Evolutionary conservation across 768 basidiomycete species (phyloP).

Genomic region (Thelephora ganbajun): DNA sequence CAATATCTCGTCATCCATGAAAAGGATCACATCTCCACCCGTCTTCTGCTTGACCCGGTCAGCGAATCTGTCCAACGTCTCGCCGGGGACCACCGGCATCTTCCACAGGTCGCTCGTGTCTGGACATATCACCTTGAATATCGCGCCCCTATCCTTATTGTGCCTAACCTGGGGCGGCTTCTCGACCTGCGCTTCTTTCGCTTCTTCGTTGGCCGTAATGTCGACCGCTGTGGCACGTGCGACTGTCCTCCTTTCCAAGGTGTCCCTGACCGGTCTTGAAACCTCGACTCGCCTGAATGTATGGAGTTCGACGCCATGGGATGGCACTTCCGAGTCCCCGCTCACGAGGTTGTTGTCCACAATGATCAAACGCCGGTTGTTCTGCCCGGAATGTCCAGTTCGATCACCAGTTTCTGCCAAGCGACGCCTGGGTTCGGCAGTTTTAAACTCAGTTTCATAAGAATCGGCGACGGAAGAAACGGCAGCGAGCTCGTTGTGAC

Average conservation of each 20-base stretch:
- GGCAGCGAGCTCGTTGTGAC: background rate
- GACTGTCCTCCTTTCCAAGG: background rate
- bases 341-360: background rate
- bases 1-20: background rate
- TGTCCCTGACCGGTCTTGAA: background rate
- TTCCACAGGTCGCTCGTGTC: background rate
- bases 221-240: background rate
- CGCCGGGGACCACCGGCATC: background rate
- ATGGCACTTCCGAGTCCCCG: no score
- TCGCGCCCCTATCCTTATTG: background rate
- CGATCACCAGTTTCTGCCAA: background rate
- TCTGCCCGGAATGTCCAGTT: background rate
- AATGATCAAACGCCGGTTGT: background rate
- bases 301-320: no score
- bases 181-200: background rate
- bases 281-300: background rate
- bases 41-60: background rate
- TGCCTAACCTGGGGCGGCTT: background rate
- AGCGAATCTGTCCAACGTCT: background rate
- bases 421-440: no score
- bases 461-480: background rate
- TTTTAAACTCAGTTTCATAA: background rate
- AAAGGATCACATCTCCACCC: background rate
- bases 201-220: background rate
- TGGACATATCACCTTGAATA: background rate